A percentile compares a stretch with the other conserved stretches of the same genome.
phyloP scores from a whole-genome alignment of 2,329 filamentous ascomycete species.

The Stagonosporopsis vannaccii region DNA sequence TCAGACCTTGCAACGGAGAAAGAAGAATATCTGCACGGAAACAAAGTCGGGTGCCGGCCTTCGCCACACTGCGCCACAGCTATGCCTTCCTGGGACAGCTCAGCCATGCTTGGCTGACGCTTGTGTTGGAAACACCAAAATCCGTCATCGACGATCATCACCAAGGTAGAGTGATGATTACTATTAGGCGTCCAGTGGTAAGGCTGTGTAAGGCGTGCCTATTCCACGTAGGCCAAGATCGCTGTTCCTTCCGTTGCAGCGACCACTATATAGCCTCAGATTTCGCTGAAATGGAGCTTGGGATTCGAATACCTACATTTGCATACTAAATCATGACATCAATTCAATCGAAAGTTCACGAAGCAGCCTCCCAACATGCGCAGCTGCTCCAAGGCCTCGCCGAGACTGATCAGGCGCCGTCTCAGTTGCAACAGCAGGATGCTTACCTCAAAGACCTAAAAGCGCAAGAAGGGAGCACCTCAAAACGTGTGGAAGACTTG shows the following conservation, averaged over 20 bases:
- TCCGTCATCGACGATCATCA: conserved; percentile 14
- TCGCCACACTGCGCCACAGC: conserved; percentile 6
- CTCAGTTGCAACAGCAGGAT: conserved; percentile 41
- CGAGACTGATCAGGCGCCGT: conserved; percentile 39
- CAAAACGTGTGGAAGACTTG: conserved; percentile 25
- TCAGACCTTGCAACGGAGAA: neutral
- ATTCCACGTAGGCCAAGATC: conserved; percentile 19
- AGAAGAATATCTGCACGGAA: neutral
- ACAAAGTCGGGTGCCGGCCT: neutral
- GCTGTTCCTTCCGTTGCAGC: neutral
- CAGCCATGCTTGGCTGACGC: conserved; percentile 19
- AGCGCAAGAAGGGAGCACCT: conserved; percentile 29
- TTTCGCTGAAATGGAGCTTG: neutral
- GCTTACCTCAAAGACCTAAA: conserved; percentile 39
- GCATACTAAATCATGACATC: conserved; percentile 24
- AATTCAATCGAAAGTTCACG: conserved; percentile 35
- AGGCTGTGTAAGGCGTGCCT: conserved; percentile 14
- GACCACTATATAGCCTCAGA: conserved; percentile 4
- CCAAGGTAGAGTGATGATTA: neutral
- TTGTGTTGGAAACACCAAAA: conserved; percentile 26
- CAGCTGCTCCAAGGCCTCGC: conserved; percentile 36
- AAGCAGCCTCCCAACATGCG: conserved; percentile 36
- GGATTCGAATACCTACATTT: neutral
- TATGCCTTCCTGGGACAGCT: conserved; percentile 12
- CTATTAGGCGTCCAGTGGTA: conserved; percentile 25